Conservation (phyloP, 1,284 basidiomycete species). For the Somion occarium region DNA sequence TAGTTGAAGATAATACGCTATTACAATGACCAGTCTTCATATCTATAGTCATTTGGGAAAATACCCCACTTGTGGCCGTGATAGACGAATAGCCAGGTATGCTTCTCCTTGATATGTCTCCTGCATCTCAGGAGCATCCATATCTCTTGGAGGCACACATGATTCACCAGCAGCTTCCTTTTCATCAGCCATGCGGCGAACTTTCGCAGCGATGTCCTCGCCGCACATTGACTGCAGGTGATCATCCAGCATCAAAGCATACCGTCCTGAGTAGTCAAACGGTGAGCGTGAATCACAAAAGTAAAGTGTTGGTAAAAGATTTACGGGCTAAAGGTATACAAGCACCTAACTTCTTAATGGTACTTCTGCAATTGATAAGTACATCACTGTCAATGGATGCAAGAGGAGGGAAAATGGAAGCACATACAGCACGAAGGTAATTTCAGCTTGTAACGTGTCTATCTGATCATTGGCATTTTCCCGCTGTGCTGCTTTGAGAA, state of each 20-base stretch:
- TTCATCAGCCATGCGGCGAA: too few species aligned
- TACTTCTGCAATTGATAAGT: slow-evolving; percentile 9
- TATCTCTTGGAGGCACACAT: too few species aligned
- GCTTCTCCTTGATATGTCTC: too few species aligned
- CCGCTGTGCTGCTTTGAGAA: slow-evolving; percentile 51
- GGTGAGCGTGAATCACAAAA: not conserved
- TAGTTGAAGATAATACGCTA: too few species aligned
- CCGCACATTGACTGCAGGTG: slow-evolving; percentile 1
- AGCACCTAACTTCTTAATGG: slow-evolving; percentile 51
- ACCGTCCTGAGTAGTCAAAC: slow-evolving; percentile 1
- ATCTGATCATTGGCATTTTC: slow-evolving; percentile 46
- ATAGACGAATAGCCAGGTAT: too few species aligned
- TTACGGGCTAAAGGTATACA: slow-evolving; percentile 52
- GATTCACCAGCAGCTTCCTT: too few species aligned
- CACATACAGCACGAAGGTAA: slow-evolving; percentile 58
- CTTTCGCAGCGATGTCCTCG: not conserved
- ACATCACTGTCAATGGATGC: slow-evolving; percentile 3
- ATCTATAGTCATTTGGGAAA: too few species aligned
- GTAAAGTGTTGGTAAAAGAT: slow-evolving; percentile 8
- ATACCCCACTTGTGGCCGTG: too few species aligned
- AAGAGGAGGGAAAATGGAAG: too few species aligned
- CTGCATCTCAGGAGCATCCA: too few species aligned
- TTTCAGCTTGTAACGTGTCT: slow-evolving; percentile 47
- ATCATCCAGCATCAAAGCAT: slow-evolving; percentile 3
- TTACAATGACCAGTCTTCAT: too few species aligned